phyloP scores from a whole-genome alignment of 2,329 filamentous ascomycete species.

The Esteya vermicola region DNA sequence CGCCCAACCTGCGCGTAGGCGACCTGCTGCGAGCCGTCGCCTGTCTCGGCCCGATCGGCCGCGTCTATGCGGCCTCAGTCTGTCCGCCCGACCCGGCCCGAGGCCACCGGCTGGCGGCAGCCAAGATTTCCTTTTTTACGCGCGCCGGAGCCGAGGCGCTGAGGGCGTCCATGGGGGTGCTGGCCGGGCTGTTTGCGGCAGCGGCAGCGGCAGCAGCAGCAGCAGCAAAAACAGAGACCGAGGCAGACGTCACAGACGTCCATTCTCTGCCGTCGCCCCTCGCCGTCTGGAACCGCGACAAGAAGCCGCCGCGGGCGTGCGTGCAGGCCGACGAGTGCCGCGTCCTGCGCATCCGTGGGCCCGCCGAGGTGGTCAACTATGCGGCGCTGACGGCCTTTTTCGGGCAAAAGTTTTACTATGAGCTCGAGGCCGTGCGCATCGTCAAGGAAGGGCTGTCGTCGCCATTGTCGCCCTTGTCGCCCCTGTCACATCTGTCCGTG shows the following conservation, averaged over 20 bases:
- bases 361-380: slow-evolving; percentile 5
- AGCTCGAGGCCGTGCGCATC: slow-evolving; percentile 5
- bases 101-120: slow-evolving; percentile 6
- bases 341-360: slow-evolving; percentile 8
- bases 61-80: slow-evolving; percentile 8
- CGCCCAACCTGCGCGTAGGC: slow-evolving; percentile 3
- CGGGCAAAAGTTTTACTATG: slow-evolving; percentile 7
- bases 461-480: too few species aligned
- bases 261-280: not conserved
- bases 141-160: slow-evolving; percentile 7
- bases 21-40: slow-evolving; percentile 7
- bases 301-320: slow-evolving; percentile 8
- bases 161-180: slow-evolving; percentile 4
- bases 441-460: not conserved
- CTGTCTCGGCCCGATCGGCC: slow-evolving; percentile 7
- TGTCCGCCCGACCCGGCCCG: slow-evolving; percentile 8
- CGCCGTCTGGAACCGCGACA: slow-evolving; percentile 10
- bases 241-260: too few species aligned
- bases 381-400: slow-evolving; percentile 7
- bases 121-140: slow-evolving; percentile 9
- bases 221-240: too few species aligned
- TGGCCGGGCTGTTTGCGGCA: slow-evolving; percentile 2
- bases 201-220: not conserved
- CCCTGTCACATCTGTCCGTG: not conserved
- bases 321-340: slow-evolving; percentile 9